phyloP scores from a whole-genome alignment of 148 eudicot genomes.

The Tetragonia tetragonoides region DNA sequence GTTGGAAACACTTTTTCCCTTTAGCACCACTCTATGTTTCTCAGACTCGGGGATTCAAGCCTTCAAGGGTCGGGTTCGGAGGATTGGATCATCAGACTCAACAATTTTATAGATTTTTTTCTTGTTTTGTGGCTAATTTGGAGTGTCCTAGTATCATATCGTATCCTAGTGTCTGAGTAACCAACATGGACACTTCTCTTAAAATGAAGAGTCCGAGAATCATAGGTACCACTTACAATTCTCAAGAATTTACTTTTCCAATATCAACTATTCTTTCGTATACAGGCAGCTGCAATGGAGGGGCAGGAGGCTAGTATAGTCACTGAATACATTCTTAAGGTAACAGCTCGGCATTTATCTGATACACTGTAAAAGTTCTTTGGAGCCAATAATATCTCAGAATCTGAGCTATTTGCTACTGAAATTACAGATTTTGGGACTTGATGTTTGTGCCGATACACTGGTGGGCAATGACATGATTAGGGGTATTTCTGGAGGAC shows the following conservation, averaged over 20 bases:
- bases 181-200: too few relatives aligned
- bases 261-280: background rate
- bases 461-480: slow-evolving; percentile 80
- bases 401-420: background rate
- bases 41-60: too few relatives aligned
- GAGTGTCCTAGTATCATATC: too few relatives aligned
- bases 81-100: too few relatives aligned
- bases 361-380: background rate
- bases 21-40: too few relatives aligned
- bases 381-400: background rate
- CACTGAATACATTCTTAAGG: slow-evolving; percentile 83
- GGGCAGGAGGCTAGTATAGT: slow-evolving; percentile 77
- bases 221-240: too few relatives aligned
- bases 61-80: too few relatives aligned
- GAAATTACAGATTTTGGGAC: slow-evolving; percentile 68
- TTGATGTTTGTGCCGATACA: slow-evolving; percentile 79
- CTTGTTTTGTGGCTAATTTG: too few relatives aligned
- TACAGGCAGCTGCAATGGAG: slow-evolving; percentile 70
- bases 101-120: too few relatives aligned
- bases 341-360: slow-evolving; percentile 2
- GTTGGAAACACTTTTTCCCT: too few relatives aligned
- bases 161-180: too few relatives aligned
- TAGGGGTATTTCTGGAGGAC: slow-evolving; percentile 89
- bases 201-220: too few relatives aligned
- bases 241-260: background rate